Conservation (phyloP, 2,329 filamentous ascomycete species). For the Diaporthe sp. region DNA sequence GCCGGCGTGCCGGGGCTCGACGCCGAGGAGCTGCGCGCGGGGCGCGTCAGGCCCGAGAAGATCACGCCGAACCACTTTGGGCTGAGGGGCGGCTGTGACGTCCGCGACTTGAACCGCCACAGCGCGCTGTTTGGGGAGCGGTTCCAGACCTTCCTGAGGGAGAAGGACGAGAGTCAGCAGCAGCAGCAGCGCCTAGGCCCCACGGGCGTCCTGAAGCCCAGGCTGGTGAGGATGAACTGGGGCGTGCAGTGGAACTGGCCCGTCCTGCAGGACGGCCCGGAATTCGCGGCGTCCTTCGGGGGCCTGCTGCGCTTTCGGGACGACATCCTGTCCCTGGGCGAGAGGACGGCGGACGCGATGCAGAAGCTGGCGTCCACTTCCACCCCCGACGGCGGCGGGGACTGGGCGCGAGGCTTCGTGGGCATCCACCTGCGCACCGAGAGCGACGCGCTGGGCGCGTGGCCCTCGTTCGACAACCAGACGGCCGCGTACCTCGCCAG, state of each 20-base stretch:
- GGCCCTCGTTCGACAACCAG: slow-evolving; percentile 61
- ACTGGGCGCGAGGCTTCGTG: slow-evolving; percentile 48
- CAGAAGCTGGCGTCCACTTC: slow-evolving; percentile 45
- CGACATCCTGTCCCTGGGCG: slow-evolving; percentile 58
- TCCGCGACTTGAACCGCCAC: slow-evolving; percentile 57
- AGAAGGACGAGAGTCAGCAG: slow-evolving; percentile 43
- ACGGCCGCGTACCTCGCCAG: slow-evolving; percentile 55
- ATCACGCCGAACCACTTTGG: slow-evolving; percentile 60
- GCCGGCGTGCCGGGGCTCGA: slow-evolving; percentile 55
- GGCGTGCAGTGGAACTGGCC: slow-evolving; percentile 63
- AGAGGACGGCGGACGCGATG: slow-evolving; percentile 54
- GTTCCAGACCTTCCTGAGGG: slow-evolving; percentile 52
- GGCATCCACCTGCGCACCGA: slow-evolving; percentile 65
- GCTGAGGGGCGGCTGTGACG: slow-evolving; percentile 55
- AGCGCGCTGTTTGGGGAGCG: slow-evolving; percentile 54
- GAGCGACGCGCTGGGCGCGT: slow-evolving; percentile 60
- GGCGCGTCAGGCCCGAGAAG: slow-evolving; percentile 52
- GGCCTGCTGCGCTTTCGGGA: slow-evolving; percentile 57
- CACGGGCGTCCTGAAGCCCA: slow-evolving; percentile 48
- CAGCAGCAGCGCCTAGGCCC: slow-evolving; percentile 43
- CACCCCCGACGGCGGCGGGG: background rate
- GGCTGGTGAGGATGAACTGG: slow-evolving; percentile 59
- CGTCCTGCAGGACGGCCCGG: slow-evolving; percentile 61
- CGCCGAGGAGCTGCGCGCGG: slow-evolving; percentile 27
- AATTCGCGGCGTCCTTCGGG: slow-evolving; percentile 61